phyloP scores from a whole-genome alignment of 1,139 yeast genomes.

The Scheffersomyces lignicola region DNA sequence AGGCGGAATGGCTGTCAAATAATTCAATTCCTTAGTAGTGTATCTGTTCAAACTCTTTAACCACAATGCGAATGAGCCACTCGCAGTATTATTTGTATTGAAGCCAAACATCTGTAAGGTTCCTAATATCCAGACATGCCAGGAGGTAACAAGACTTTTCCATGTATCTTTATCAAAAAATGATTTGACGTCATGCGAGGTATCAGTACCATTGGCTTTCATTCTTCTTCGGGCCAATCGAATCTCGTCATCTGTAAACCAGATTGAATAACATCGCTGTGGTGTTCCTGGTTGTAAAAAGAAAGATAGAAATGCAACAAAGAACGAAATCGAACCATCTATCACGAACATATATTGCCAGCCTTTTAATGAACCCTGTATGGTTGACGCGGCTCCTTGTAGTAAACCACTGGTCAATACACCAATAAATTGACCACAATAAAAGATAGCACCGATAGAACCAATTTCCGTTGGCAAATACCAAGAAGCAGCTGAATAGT shows the following conservation, averaged over 20 bases:
- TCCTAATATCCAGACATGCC: slow-evolving; percentile 27
- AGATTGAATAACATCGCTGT: slow-evolving; percentile 25
- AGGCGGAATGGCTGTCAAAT: slow-evolving; percentile 46
- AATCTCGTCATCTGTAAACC: slow-evolving; percentile 31
- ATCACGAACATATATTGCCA: slow-evolving; percentile 35
- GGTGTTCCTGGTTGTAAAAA: slow-evolving; percentile 33
- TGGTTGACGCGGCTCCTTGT: slow-evolving; percentile 23
- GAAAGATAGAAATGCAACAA: slow-evolving; percentile 24
- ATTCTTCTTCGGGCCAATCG: slow-evolving; percentile 23
- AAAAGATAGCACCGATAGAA: slow-evolving; percentile 27
- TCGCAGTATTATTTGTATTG: slow-evolving; percentile 40
- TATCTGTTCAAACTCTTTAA: slow-evolving; percentile 45
- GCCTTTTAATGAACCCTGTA: slow-evolving; percentile 18
- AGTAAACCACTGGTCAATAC: slow-evolving; percentile 29
- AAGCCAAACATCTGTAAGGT: slow-evolving; percentile 23
- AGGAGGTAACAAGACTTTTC: slow-evolving; percentile 22
- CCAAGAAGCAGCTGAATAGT: slow-evolving; percentile 23
- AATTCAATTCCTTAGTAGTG: slow-evolving; percentile 37
- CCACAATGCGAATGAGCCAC: slow-evolving; percentile 50
- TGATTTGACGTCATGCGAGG: slow-evolving; percentile 17
- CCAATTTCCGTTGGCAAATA: slow-evolving; percentile 28
- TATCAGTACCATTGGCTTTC: slow-evolving; percentile 25
- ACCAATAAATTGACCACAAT: slow-evolving; percentile 31
- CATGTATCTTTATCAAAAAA: slow-evolving; percentile 24
- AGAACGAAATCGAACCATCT: slow-evolving; percentile 26